Evolutionary conservation across 176 grass and related monocot species (phyloP), one percentile per base, ranked within the genome.

Genomic region (Phoenix roebelenii): DNA sequence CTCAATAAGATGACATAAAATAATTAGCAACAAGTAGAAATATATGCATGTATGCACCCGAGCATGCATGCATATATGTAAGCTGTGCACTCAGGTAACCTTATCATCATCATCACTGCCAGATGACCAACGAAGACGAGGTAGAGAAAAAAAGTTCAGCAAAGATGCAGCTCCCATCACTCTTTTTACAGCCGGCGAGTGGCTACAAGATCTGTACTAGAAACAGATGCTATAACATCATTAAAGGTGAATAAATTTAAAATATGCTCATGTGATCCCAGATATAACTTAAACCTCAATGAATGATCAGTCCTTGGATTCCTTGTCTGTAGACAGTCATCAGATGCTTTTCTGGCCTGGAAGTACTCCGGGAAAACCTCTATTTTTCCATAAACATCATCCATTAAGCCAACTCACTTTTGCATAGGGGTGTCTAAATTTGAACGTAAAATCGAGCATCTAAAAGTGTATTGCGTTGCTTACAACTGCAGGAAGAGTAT

Each of bases 361-460:
- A 97, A 97, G 66, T 97, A 79, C 51, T 90, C 62, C 3, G 83
- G 92, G 32, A 88, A 82, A 80, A 97, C 58, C 54, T 97, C 92
- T 61, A 97, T 67, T 61, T 78, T 87, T 64, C 83, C 92, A 59
- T 72, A 77, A 49, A 85, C 72, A 83, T 84, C 92, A 80, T 96
- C 92, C 92, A 96, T 97, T 68, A 63, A 44, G 35, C 35, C 10
- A 12, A 44, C 35, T 44, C 35, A 44, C 35, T 12, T 44, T 44
- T 44, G 35, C 35, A 44, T 44, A 44, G 35, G 35, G 35, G 9
- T 44, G 35, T 44, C 35, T 12, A 44, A 44, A 44, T 44, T 44
- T 44, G 35, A 44, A 10, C 10, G 7, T 44, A 44, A 44, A 44
- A 44, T 44, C 35, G 10, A 12, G 35, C 35, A 44, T 44, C 35